Base-by-base conservation (phyloP, 1,284 basidiomycete species). In the Leccinum subrobustum region DNA sequence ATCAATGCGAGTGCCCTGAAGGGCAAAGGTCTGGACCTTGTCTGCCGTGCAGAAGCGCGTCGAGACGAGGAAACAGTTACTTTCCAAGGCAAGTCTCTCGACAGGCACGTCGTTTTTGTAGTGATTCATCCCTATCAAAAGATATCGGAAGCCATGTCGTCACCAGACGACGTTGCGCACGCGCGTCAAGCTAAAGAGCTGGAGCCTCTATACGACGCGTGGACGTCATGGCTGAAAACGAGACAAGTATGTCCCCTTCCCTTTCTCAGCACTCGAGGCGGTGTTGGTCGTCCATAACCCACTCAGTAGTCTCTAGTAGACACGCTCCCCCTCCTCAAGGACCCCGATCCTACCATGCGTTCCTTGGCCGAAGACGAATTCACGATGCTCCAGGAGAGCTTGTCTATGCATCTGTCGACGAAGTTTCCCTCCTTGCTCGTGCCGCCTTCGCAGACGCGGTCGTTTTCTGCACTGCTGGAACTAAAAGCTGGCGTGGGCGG, bases 401-500 rank as follows among this genome's bases (percentile, higher is more conserved):
- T 94, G 18, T 74, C 80, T 14, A 62, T 72, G 0, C 71, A 87
- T 33, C 70, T 90, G 42, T 75, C 81, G 9, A 69, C 75, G 0
- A 84, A 81, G 0, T 86, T 98, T 63, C 89, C 92, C 0, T 62
- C 80, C 0, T 79, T 92, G 4, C 83, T 98, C 58, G 80, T 95
- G 0, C 92, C 92, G 0, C 77, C 85, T 0, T 88, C 91, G 0
- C 68, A 81, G 6, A 90, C 92, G 0, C 76, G 81, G 0, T 73
- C 83, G 1, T 77, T 93, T 6, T 91, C 91, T 3, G 92, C 92
- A 1, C 80, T 98, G 58, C 77, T 99, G 60, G 96, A 98, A 67
- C 78, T 99, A 35, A 96, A 96, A 68, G 87, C 94, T 0, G 97
- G 95, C 3, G 94, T 96, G 0, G 97, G 96, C 0, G 96, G 96